These are phyloP conservation scores for Erythrophleum ivorense DNA, from an alignment of 331 rosid genomes.

Conservation along the genomic window DNA sequence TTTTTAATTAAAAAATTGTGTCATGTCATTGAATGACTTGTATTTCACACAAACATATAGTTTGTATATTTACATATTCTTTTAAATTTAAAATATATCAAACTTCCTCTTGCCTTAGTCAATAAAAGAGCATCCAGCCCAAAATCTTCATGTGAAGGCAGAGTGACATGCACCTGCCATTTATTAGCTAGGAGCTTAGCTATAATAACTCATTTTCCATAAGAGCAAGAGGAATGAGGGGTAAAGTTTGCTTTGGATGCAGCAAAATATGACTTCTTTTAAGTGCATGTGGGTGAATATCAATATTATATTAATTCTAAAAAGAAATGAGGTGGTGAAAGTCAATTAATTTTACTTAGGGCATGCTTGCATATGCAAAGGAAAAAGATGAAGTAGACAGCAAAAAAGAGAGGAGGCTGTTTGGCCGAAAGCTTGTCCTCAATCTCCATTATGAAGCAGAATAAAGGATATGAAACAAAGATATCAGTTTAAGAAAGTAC, in stretches of 20 bases:
- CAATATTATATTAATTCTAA: no score
- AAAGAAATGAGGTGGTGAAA: background rate
- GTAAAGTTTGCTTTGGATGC: conserved; percentile 24
- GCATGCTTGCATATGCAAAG: conserved; percentile 14
- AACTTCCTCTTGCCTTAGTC: conserved; percentile 28
- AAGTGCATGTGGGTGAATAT: background rate
- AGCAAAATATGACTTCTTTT: conserved; percentile 27
- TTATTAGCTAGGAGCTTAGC: background rate
- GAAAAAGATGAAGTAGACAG: conserved; percentile 28
- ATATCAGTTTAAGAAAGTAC: conserved; percentile 40
- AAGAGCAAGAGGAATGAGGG: background rate
- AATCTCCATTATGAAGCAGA: no score
- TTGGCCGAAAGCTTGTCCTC: conserved; percentile 40
- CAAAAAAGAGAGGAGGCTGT: conserved; percentile 31
- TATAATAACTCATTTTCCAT: background rate
- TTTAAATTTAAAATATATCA: no score
- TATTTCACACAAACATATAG: no score
- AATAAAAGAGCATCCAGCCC: conserved; percentile 1
- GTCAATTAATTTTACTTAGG: background rate
- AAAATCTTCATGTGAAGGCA: conserved; percentile 23
- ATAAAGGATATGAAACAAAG: background rate
- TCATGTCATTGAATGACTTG: no score
- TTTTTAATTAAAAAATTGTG: no score
- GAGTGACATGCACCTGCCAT: background rate
- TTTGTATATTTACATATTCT: no score